phyloP scores from a whole-genome alignment of 768 basidiomycete species.

The Tylopilus felleus region DNA sequence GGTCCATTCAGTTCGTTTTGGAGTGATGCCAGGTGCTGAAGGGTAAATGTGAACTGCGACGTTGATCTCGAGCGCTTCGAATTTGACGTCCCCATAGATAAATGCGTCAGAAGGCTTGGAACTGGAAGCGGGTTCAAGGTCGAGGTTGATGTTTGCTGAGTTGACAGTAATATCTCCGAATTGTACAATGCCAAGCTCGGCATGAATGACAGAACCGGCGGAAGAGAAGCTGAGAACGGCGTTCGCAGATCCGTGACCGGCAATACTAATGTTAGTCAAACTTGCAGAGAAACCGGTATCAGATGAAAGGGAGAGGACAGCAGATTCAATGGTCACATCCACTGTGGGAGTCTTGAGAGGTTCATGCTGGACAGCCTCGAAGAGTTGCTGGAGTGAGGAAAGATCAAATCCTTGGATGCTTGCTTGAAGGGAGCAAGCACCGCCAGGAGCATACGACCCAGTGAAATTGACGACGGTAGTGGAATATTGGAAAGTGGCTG shows the following conservation, averaged over 20 bases:
- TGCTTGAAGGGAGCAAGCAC: not conserved
- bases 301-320: not conserved
- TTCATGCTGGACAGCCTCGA: not conserved
- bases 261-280: not conserved
- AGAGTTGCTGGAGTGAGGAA: not conserved
- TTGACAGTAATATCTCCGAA: not conserved
- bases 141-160: slow-evolving; percentile 3
- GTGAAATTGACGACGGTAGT: not conserved
- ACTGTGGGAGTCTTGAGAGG: not conserved
- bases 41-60: slow-evolving; percentile 5
- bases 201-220: not conserved
- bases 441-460: not conserved
- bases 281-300: slow-evolving; percentile 1
- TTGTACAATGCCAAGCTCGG: not conserved
- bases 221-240: not conserved
- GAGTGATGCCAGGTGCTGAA: not conserved
- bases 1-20: slow-evolving; percentile 5
- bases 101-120: not conserved
- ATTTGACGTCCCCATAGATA: slow-evolving; percentile 3
- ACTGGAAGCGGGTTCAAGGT: slow-evolving; percentile 3
- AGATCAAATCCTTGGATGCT: not conserved
- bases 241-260: not conserved
- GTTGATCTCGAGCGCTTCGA: not conserved
- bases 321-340: slow-evolving; percentile 5
- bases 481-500: not conserved